These are phyloP conservation scores for Peronospora destructor DNA, from an alignment of 352 stramenopile genomes.

Conservation along the genomic window DNA sequence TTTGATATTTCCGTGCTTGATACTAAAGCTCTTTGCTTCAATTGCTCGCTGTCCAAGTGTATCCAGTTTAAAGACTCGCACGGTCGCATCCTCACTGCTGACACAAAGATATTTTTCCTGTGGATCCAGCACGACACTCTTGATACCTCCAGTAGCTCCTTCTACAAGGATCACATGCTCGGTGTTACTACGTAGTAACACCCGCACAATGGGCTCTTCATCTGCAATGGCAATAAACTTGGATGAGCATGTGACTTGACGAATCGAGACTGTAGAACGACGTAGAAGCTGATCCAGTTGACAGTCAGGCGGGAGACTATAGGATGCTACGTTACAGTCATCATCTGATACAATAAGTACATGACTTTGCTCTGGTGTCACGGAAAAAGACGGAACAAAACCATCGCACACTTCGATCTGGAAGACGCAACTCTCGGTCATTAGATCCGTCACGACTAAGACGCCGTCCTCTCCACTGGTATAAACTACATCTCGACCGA, in stretches of 20 bases:
- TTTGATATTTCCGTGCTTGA: conserved; percentile 53
- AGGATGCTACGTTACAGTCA: conserved; percentile 62
- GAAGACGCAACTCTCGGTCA: conserved; percentile 39
- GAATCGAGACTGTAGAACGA: conserved; percentile 68
- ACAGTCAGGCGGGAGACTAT: conserved; percentile 48
- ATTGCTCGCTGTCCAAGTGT: conserved; percentile 31
- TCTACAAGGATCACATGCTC: conserved; percentile 59
- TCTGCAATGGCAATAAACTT: conserved; percentile 64
- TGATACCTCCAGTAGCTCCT: conserved; percentile 56
- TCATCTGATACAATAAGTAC: conserved; percentile 65
- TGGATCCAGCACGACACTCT: conserved; percentile 67
- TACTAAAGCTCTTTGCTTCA: conserved; percentile 40
- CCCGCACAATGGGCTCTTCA: conserved; percentile 63
- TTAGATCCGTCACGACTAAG: conserved; percentile 67
- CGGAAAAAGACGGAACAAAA: conserved; percentile 57
- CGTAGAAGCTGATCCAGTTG: conserved; percentile 54
- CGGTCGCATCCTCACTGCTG: conserved; percentile 57
- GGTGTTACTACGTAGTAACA: conserved; percentile 47
- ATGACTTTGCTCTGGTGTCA: conserved; percentile 58
- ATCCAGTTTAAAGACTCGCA: conserved; percentile 62
- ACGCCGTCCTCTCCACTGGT: conserved; percentile 77
- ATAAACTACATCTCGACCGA: conserved; percentile 51
- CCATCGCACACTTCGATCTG: conserved; percentile 52
- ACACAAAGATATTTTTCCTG: conserved; percentile 57
- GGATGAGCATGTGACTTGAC: conserved; percentile 54